Percentiles rank a stretch among this genome's conserved stretches.
These are phyloP conservation scores for Eimeria sp. DNA, from an alignment of 169 alveolate species.

Conservation along the genomic window DNA sequence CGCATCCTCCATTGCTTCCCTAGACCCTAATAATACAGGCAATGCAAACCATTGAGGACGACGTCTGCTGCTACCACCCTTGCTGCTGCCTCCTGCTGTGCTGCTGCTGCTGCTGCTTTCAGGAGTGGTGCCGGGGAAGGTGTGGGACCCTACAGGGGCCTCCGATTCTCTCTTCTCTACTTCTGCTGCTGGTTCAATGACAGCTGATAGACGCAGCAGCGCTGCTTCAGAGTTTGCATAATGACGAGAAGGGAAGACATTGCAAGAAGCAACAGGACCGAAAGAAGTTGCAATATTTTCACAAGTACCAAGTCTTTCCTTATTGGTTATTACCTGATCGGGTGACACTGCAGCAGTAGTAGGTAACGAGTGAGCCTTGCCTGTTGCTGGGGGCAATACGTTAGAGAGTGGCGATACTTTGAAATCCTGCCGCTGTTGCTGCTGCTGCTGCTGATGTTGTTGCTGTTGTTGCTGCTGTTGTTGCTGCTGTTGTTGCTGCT, in stretches of 20 bases:
- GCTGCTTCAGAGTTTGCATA: conserved; percentile 44
- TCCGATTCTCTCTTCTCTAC: neutral
- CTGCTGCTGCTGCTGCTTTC: neutral
- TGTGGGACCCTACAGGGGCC: neutral
- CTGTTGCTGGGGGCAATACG: conserved; percentile 12
- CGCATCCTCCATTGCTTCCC: conserved; percentile 52
- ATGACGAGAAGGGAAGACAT: neutral
- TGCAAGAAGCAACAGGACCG: conserved; percentile 8
- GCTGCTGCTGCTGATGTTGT: neutral
- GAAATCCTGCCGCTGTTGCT: neutral
- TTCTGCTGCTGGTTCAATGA: conserved; percentile 19
- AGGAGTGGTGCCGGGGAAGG: neutral
- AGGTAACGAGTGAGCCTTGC: neutral
- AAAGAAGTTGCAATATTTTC: conserved; percentile 23
- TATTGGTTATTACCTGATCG: neutral
- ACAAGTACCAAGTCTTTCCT: conserved; percentile 12
- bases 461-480: neutral
- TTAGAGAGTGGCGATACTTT: conserved; percentile 33
- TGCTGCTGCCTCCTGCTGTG: conserved; percentile 53
- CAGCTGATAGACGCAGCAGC: neutral
- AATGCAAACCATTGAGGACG: conserved; percentile 81
- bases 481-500: neutral
- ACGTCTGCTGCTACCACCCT: neutral
- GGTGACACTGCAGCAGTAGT: conserved; percentile 22
- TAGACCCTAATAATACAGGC: conserved; percentile 41